Conservation (phyloP, 2,329 filamentous ascomycete species). For the Bipolaris bicolor region DNA sequence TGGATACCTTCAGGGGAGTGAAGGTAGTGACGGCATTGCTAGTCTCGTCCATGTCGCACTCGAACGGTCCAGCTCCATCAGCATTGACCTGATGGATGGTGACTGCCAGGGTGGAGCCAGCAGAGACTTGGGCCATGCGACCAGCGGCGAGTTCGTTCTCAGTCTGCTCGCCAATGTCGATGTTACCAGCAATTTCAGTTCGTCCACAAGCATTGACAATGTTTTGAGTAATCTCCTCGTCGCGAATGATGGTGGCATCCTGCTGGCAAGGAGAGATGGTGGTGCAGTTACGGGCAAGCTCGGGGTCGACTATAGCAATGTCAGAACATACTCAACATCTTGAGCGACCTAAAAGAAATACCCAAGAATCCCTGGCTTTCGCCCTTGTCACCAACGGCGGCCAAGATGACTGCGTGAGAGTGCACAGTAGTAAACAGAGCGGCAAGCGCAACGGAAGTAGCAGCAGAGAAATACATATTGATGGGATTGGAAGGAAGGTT, state of each 20-base stretch:
- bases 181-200: slow-evolving; percentile 47
- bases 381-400: slow-evolving; percentile 37
- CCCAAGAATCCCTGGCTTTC: slow-evolving; percentile 41
- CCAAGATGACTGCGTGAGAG: slow-evolving; percentile 41
- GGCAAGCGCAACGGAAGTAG: slow-evolving; percentile 38
- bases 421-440: slow-evolving; percentile 38
- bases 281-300: slow-evolving; percentile 46
- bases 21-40: slow-evolving; percentile 55
- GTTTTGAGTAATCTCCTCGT: slow-evolving; percentile 47
- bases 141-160: slow-evolving; percentile 45
- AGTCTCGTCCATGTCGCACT: slow-evolving; percentile 67
- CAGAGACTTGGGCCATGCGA: slow-evolving; percentile 36
- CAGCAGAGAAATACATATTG: slow-evolving; percentile 34
- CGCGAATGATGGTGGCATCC: slow-evolving; percentile 46
- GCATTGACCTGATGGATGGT: slow-evolving; percentile 65
- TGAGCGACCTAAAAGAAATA: not conserved
- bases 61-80: slow-evolving; percentile 70
- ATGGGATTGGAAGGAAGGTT: slow-evolving; percentile 16
- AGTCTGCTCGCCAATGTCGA: slow-evolving; percentile 48
- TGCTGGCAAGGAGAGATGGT: slow-evolving; percentile 49
- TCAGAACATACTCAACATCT: not conserved
- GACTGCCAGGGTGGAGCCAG: slow-evolving; percentile 37
- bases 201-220: slow-evolving; percentile 48
- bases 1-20: slow-evolving; percentile 59
- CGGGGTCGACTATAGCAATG: slow-evolving; percentile 32